Conservation (phyloP, 257 asterid species). For the Oldenlandia corymbosa region DNA sequence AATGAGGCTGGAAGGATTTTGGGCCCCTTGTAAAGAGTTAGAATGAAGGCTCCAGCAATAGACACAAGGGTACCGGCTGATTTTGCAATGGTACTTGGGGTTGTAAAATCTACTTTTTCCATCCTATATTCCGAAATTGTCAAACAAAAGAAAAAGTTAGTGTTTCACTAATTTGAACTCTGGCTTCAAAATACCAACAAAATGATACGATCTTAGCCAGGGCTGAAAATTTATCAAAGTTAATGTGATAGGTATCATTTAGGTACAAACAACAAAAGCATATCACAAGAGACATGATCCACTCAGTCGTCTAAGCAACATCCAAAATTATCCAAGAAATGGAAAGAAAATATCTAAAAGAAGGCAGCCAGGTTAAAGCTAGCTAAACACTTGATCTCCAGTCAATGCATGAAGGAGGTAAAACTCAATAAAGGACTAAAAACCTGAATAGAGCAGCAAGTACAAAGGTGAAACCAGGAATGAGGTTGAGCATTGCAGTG, state of each 20-base stretch:
- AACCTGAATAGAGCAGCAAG: slow-evolving; percentile 81
- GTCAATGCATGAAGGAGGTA: not conserved
- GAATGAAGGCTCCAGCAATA: slow-evolving; percentile 74
- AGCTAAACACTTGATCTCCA: not conserved
- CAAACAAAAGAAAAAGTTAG: slow-evolving; percentile 17
- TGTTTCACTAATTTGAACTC: not conserved
- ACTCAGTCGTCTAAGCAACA: not conserved
- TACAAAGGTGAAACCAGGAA: slow-evolving; percentile 80
- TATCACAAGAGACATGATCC: not conserved
- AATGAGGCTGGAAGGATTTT: slow-evolving; percentile 31
- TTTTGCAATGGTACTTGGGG: slow-evolving; percentile 60
- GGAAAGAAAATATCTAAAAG: not conserved
- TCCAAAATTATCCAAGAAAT: not conserved
- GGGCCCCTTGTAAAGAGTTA: slow-evolving; percentile 79
- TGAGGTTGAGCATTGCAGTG: slow-evolving; percentile 85
- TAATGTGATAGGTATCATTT: too few relatives aligned
- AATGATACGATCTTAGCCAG: not conserved
- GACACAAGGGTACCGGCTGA: slow-evolving; percentile 64
- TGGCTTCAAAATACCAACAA: not conserved
- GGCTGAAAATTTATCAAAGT: too few relatives aligned
- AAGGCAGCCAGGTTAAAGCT: not conserved
- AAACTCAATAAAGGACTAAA: slow-evolving; percentile 7
- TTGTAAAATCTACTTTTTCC: slow-evolving; percentile 57
- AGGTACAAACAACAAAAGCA: not conserved
- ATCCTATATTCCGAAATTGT: slow-evolving; percentile 42